Conservation (phyloP, 768 basidiomycete genomes). For the Boletus bicolor region DNA sequence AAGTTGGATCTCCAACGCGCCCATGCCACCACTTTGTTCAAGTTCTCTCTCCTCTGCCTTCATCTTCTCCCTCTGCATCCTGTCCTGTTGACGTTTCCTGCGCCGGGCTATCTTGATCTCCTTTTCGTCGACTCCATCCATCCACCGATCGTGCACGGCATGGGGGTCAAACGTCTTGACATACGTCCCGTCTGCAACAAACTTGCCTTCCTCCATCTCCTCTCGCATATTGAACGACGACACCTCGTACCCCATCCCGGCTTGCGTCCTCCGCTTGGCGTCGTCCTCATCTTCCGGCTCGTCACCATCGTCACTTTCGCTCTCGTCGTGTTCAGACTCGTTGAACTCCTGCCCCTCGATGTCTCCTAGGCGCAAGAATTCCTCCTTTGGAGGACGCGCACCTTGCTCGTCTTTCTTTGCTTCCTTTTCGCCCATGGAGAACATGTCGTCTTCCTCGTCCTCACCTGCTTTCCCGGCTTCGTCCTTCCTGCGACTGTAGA, state of each 20-base stretch:
- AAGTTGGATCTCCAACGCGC: slow-evolving; percentile 61
- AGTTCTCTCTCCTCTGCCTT: slow-evolving; percentile 74
- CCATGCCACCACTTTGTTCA: slow-evolving; percentile 62
- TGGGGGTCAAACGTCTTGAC: slow-evolving; percentile 85
- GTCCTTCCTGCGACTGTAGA: slow-evolving; percentile 66
- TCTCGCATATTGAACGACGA: slow-evolving; percentile 99
- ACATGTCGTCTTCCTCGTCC: slow-evolving; percentile 82
- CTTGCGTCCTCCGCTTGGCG: slow-evolving; percentile 68
- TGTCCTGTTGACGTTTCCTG: slow-evolving; percentile 73
- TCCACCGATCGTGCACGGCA: slow-evolving; percentile 92
- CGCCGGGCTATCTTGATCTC: slow-evolving; percentile 81
- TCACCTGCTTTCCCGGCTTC: slow-evolving; percentile 53
- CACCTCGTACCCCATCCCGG: slow-evolving; percentile 89
- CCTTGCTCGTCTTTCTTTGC: slow-evolving; percentile 45
- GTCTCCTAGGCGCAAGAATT: slow-evolving; percentile 84
- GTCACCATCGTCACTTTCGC: slow-evolving; percentile 40
- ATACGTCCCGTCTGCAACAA: slow-evolving; percentile 90
- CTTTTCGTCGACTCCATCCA: slow-evolving; percentile 83
- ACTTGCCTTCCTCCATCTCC: slow-evolving; percentile 98
- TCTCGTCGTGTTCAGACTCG: slow-evolving; percentile 37
- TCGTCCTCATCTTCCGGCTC: slow-evolving; percentile 72
- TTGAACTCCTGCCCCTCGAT: slow-evolving; percentile 96
- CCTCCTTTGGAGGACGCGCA: slow-evolving; percentile 52
- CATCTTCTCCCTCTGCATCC: slow-evolving; percentile 63
- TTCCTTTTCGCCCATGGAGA: slow-evolving; percentile 61